Evolutionary conservation across 805 yeast species (phyloP), one percentile per base, ranked within the genome.

Genomic region (Naumovozyma dairenensis): DNA sequence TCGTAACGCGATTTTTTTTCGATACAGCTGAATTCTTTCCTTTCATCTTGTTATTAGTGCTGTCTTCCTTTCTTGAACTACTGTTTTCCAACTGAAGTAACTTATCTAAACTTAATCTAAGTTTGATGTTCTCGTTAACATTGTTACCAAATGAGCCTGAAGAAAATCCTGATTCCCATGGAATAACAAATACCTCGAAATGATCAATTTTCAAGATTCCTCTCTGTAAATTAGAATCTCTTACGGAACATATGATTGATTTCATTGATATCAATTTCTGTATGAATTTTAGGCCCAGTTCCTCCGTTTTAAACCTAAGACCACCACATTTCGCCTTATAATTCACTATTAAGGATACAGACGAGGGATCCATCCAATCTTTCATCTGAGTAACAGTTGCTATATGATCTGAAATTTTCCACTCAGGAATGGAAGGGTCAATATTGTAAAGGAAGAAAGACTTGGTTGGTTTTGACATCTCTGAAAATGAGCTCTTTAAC

Each of bases 391-490:
- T 39, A 6, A 50, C 16, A 7, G 46, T 36, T 2, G 80, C 61
- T 35, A 79, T 74, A 40, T 54, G 64, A 6, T 72, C 72, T 13
- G 71, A 51, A 12, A 85, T 60, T 33, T 60, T 59, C 54, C 75
- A 77, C 45, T 78, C 84, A 0, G 93, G 79, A 5, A 79, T 50
- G 12, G 74, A 74, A 4, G 73, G 71, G 38, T 71, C 77, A 14
- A 84, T 63, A 2, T 95, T 95, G 57, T 77, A 82, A 14, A 86
- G 49, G 51, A 86, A 85, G 34, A 85, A 69, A 0, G 86, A 69
- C 33, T 65, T 67, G n/a, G 72, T 48, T 0, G 55, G 45, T 4
- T 49, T 38, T 5, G 49, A 37, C 31, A 68, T 69, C 21, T 57
- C 57, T 1, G 39, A 35, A 7, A 78, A 50, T n/a, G 69, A 65